Percentiles rank a stretch among this genome's conserved stretches.
Evolutionary conservation across 305 asterid species (phyloP).

Genomic region (Fraxinus velutina): DNA sequence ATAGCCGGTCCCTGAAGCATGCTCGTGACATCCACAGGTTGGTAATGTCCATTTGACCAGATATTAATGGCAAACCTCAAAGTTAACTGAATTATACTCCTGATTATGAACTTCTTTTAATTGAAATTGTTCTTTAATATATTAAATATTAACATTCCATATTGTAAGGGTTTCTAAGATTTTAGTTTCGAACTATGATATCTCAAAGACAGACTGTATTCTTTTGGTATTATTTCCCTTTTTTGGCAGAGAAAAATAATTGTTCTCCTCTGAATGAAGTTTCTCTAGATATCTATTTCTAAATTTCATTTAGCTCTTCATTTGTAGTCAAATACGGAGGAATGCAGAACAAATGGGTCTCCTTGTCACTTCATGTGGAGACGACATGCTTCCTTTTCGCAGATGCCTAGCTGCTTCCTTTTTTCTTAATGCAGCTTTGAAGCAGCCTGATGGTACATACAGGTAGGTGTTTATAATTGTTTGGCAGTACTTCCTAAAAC

Average conservation of each 20-base stretch:
- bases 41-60: constrained; percentile 13
- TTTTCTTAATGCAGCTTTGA: constrained; percentile 87
- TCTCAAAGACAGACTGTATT: neutral
- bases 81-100: neutral
- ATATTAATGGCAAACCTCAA: neutral
- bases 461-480: constrained; percentile 42
- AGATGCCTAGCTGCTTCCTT: constrained; percentile 90
- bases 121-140: neutral
- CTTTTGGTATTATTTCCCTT: neutral
- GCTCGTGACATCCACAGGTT: constrained; percentile 95
- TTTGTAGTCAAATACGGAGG: constrained; percentile 66
- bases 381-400: constrained; percentile 65
- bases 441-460: constrained; percentile 88
- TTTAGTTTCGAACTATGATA: neutral
- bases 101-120: neutral
- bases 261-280: neutral
- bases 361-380: constrained; percentile 70
- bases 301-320: constrained; percentile 17
- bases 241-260: neutral
- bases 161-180: neutral
- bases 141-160: neutral
- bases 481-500: neutral
- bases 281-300: constrained; percentile 1
- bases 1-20: constrained; percentile 81
- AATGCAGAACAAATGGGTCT: constrained; percentile 84